These are phyloP conservation scores for Tuber magnatum DNA, from an alignment of 495 filamentous ascomycete genomes.

Conservation along the genomic window DNA sequence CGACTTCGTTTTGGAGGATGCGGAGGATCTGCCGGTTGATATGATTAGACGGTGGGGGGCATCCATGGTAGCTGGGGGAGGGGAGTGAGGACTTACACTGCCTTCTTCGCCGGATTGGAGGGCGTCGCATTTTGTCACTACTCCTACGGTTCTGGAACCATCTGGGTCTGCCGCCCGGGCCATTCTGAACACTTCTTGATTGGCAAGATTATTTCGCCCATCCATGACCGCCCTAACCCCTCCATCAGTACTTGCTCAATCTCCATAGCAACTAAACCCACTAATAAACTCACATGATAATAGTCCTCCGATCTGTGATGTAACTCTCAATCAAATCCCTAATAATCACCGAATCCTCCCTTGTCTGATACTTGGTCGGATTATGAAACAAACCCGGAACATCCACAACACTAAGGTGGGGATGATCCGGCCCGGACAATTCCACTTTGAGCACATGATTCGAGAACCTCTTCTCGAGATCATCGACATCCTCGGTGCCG, in stretches of 20 bases:
- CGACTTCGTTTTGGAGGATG: slow-evolving; percentile 41
- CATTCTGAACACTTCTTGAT: slow-evolving; percentile 43
- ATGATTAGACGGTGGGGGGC: background rate
- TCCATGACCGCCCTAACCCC: slow-evolving; percentile 39
- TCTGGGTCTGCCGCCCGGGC: slow-evolving; percentile 38
- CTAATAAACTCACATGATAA: slow-evolving; percentile 44
- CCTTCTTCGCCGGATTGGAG: slow-evolving; percentile 45
- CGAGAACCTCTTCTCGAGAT: slow-evolving; percentile 41
- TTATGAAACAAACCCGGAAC: slow-evolving; percentile 51
- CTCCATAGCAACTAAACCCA: background rate
- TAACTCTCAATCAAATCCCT: slow-evolving; percentile 45
- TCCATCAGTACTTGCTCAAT: background rate
- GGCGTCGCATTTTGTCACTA: slow-evolving; percentile 47
- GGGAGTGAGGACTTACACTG: slow-evolving; percentile 25
- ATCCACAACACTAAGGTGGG: slow-evolving; percentile 51
- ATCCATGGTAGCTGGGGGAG: background rate
- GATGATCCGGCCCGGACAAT: slow-evolving; percentile 47
- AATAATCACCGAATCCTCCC: slow-evolving; percentile 42
- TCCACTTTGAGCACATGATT: slow-evolving; percentile 50
- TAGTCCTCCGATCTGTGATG: slow-evolving; percentile 46
- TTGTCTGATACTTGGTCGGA: slow-evolving; percentile 43
- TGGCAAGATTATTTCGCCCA: slow-evolving; percentile 38
- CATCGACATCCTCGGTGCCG: slow-evolving; percentile 27
- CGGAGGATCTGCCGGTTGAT: slow-evolving; percentile 28
- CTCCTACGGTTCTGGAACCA: slow-evolving; percentile 45